Evolutionary conservation across 2,329 filamentous ascomycete genomes (phyloP).

Genomic region (Sporothrix humicola): DNA sequence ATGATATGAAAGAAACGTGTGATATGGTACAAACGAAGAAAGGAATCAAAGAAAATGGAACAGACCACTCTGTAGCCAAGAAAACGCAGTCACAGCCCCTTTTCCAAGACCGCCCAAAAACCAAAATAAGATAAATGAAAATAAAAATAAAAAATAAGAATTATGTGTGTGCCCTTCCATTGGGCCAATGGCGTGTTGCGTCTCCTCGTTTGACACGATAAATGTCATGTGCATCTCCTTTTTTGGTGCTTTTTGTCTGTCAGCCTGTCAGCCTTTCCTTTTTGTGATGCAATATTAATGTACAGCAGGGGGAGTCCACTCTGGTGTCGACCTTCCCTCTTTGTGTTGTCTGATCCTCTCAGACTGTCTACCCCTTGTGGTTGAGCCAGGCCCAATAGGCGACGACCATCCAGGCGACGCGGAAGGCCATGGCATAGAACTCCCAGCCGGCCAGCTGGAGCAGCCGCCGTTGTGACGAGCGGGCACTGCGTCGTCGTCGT

Average conservation of each 20-base stretch:
- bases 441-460: conserved; percentile 57
- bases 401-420: conserved; percentile 67
- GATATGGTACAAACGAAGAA: too few species aligned
- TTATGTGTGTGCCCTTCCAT: neutral
- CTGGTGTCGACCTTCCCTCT: neutral
- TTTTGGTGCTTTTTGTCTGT: too few species aligned
- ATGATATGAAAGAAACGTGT: too few species aligned
- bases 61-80: too few species aligned
- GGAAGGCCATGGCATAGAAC: conserved; percentile 64
- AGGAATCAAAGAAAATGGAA: too few species aligned
- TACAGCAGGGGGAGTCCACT: neutral
- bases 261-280: neutral
- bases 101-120: too few species aligned
- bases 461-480: conserved; percentile 2
- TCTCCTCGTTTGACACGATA: neutral
- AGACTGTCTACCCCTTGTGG: conserved; percentile 55
- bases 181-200: neutral
- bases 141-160: neutral
- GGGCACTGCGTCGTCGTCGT: conserved; percentile 49
- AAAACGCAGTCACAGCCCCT: too few species aligned
- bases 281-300: neutral
- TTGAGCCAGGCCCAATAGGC: conserved; percentile 71
- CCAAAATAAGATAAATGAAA: neutral
- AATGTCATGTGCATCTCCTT: too few species aligned
- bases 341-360: too few species aligned